Percentiles rank a stretch among this genome's conserved stretches.
Conservation (phyloP, 306 rosid genomes). For the Sesbania bispinosa region DNA sequence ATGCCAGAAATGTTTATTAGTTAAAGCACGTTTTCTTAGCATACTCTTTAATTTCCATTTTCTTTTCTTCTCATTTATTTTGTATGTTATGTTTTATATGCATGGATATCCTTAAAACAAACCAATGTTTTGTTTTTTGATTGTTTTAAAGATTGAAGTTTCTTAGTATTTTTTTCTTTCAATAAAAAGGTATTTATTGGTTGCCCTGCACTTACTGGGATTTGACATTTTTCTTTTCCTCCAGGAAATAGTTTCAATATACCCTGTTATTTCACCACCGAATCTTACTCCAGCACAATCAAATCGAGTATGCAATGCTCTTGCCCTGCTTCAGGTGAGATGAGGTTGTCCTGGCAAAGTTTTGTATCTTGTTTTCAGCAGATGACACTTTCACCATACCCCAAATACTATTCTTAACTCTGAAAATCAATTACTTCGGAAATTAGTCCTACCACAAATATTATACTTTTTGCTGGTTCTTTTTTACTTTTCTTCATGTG, state of each 20-base stretch:
- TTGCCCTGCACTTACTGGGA: not conserved
- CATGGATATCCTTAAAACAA: not conserved
- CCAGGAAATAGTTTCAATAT: constrained; percentile 79
- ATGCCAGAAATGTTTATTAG: not conserved
- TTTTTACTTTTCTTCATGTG: not conserved
- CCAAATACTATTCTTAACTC: not conserved
- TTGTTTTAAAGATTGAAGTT: not conserved
- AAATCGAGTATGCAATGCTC: constrained; percentile 86
- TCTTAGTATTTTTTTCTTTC: not conserved
- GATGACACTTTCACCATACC: not conserved
- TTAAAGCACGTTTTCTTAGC: not conserved
- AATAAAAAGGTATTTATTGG: not conserved
- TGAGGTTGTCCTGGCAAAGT: not conserved
- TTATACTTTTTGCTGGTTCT: not conserved
- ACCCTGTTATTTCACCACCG: constrained; percentile 72
- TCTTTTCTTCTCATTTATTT: not conserved
- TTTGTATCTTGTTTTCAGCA: not conserved
- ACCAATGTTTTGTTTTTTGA: not conserved
- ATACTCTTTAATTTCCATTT: not conserved
- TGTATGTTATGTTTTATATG: not conserved
- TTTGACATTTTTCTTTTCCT: not conserved
- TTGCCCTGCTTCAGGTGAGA: constrained; percentile 86
- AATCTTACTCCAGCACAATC: constrained; percentile 71
- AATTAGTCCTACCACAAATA: not conserved
- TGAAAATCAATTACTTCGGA: not conserved